A percentile compares a stretch with the other conserved stretches of the same genome.
Evolutionary conservation across 2,329 filamentous ascomycete species (phyloP).

Genomic region (Fusarium nisikadoi): DNA sequence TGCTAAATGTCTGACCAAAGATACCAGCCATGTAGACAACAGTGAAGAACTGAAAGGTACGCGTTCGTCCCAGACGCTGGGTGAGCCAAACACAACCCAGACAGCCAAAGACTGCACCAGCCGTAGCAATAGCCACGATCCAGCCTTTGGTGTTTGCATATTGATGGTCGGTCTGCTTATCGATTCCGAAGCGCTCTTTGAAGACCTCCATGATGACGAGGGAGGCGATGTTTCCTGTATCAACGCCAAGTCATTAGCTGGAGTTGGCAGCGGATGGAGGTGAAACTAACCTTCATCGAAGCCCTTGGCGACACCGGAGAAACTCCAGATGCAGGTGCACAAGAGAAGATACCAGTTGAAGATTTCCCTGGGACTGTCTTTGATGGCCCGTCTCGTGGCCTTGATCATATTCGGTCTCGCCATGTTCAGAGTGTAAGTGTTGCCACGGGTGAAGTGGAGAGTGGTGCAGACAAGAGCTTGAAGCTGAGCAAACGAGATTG

Average conservation of each 20-base stretch:
- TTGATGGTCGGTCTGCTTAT: slow-evolving; percentile 35
- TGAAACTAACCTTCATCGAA: slow-evolving; percentile 44
- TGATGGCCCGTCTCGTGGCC: slow-evolving; percentile 42
- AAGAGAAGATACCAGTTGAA: slow-evolving; percentile 45
- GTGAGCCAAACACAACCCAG: slow-evolving; percentile 43
- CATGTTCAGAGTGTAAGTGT: slow-evolving; percentile 10
- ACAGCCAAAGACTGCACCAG: slow-evolving; percentile 46
- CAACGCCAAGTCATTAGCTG: not conserved
- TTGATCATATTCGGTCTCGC: slow-evolving; percentile 39
- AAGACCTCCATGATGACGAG: slow-evolving; percentile 45
- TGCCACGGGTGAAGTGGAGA: not conserved
- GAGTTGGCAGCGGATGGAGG: accelerated
- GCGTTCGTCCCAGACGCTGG: slow-evolving; percentile 36
- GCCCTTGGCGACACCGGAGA: slow-evolving; percentile 46
- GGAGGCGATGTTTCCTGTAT: slow-evolving; percentile 45
- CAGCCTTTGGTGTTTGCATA: slow-evolving; percentile 47
- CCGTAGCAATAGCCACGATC: slow-evolving; percentile 48
- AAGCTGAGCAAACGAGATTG: not conserved
- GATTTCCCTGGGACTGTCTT: slow-evolving; percentile 42
- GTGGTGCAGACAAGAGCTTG: not conserved
- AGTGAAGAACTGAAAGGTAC: slow-evolving; percentile 44
- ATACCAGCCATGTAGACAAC: slow-evolving; percentile 52
- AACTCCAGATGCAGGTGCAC: slow-evolving; percentile 44
- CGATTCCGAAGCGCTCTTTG: slow-evolving; percentile 41
- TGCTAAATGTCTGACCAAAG: slow-evolving; percentile 46